Evolutionary conservation across 139 green algal species (phyloP).

Genomic region (Microglena sp.): DNA sequence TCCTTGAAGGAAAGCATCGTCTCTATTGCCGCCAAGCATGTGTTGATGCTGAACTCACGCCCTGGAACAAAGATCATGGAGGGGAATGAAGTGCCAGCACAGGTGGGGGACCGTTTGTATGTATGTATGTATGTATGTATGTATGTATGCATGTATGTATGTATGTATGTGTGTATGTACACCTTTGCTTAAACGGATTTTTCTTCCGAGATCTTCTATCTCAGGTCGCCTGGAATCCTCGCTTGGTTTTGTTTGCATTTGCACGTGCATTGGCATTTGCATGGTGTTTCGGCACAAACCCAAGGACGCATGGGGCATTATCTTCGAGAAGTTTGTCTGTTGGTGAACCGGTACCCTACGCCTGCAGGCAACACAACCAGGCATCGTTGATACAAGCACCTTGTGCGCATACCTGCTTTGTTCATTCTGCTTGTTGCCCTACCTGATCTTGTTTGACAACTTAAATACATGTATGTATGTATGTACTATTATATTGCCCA

Average conservation of each 20-base stretch:
- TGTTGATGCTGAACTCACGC: too few species aligned
- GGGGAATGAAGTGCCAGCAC: too few species aligned
- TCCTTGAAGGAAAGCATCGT: too few species aligned
- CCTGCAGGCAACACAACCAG: too few species aligned
- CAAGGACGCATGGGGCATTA: too few species aligned
- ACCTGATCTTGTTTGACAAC: neutral
- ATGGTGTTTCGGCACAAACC: too few species aligned
- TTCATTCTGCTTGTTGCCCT: neutral
- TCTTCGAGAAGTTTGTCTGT: too few species aligned
- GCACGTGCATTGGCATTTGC: neutral
- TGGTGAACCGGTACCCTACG: too few species aligned
- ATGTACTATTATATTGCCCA: neutral
- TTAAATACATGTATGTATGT: neutral
- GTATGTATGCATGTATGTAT: neutral
- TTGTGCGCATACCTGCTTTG: too few species aligned
- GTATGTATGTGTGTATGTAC: neutral
- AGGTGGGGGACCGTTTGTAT: neutral
- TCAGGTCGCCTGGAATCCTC: neutral
- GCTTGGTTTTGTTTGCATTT: neutral
- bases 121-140: neutral
- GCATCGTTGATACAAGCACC: too few species aligned
- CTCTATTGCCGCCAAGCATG: too few species aligned
- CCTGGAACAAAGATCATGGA: too few species aligned
- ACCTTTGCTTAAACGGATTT: neutral
- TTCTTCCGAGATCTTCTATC: neutral